These are phyloP conservation scores for Dryas drummondii DNA, from an alignment of 306 rosid species.

Conservation along the genomic window DNA sequence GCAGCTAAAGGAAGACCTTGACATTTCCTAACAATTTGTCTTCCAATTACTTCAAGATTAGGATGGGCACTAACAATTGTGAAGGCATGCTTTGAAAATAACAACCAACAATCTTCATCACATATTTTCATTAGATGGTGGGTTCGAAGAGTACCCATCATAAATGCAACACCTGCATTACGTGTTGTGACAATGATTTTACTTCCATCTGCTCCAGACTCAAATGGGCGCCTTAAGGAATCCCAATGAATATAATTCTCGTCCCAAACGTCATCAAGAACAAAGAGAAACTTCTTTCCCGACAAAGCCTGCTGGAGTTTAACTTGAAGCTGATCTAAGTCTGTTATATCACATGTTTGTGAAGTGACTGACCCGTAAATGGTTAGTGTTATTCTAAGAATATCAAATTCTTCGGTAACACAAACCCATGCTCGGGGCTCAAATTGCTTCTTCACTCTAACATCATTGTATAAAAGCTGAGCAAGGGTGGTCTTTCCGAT, in stretches of 20 bases:
- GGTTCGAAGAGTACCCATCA: background rate
- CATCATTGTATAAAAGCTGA: no score
- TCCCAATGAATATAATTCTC: background rate
- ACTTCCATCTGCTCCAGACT: background rate
- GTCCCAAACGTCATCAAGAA: background rate
- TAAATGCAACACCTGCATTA: background rate
- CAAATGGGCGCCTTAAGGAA: background rate
- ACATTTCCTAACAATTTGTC: no score
- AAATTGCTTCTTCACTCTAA: no score
- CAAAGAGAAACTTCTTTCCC: background rate
- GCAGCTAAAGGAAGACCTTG: no score
- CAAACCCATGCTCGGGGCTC: no score
- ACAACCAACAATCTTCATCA: slow-evolving; percentile 10
- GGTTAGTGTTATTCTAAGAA: no score
- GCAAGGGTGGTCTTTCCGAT: no score
- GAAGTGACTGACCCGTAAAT: background rate
- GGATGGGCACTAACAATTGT: no score
- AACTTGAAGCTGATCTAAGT: background rate
- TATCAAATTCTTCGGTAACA: no score
- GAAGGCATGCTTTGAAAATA: slow-evolving; percentile 11
- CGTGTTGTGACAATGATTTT: slow-evolving; percentile 17
- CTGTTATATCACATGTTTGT: background rate
- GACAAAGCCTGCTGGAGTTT: background rate
- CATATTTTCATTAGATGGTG: background rate
- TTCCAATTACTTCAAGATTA: no score